Evolutionary conservation across 192 early-diverging fungal species (phyloP), one percentile per base, ranked within the genome.

Genomic region (Rhizoclosmatium sp.): DNA sequence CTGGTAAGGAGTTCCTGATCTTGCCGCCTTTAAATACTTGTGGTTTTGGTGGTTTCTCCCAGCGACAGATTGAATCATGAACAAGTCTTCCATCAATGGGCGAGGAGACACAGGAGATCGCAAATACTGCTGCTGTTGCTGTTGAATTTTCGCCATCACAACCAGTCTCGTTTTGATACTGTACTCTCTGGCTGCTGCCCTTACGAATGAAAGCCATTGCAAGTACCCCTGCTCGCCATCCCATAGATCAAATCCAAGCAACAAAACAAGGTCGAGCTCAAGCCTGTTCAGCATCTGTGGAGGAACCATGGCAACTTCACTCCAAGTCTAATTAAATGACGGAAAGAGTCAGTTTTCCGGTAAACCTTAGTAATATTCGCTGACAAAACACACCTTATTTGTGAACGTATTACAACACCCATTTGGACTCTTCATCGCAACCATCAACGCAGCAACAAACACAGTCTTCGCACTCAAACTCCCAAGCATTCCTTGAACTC

Each of bases 381-480:
- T 58, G 54, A 59, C 59, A 44, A 44, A 31, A 58, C 77, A 2
- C 12, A 78, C 77, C 68, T 39, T 46, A 47, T 78, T 78, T 0
- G 77, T 71, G 68, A 59, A 78, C 14, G 77, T 71, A 59, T 78
- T 78, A 45, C 66, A 66, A 49, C 66, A 68, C 40, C 77, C 77
- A 45, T 68, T 61, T 40, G 77, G 77, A 70, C 21, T n/a, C 77
- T 78, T 78, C 77, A 78, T 78, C 40, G 77, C 77, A 12, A 78
- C 12, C 77, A 78, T 78, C 59, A 78, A 61, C 4, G 42, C 41
- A 10, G 58, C 65, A 19, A 70, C 56, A 70, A 69, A 78, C 4
- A 70, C 4, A 19, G n/a, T 61, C 46, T 75, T 75, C 39, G 41
- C 72, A 46, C 9, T 47, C 19, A 64, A 23, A 4, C 46, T 41